Evolutionary conservation across 2,329 filamentous ascomycete genomes (phyloP), one percentile per base, ranked within the genome.

Genomic region (Zymoseptoria ardabiliae): DNA sequence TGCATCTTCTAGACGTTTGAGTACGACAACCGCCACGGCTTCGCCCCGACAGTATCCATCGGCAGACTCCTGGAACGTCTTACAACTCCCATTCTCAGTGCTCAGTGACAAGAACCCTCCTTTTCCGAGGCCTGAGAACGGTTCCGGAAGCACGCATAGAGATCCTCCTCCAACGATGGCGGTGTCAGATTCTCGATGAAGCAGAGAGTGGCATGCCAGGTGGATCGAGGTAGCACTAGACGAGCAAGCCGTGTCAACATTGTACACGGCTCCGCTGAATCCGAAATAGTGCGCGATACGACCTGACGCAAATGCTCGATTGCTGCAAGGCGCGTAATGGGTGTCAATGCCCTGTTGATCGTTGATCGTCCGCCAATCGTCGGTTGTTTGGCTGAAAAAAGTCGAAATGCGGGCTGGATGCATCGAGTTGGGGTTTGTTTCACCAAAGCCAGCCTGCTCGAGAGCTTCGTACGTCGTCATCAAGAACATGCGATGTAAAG

Each of bases 1-100:
- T 11, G 71, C 71, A 56, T 73, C 71, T 53, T 71, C 65, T 1
- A 72, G 61, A 13, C 71, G 58, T 58, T 74, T 74, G 22, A 72
- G 54, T 30, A 72, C 65, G 17, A 71, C 52, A 17, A 63, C 59
- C 3, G 61, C 69, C 7, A 69, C 55, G 19, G 58, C 68, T 25
- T 72, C 70, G 19, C 61, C 69, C 49, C 70, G 68, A 56, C 68
- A 72, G 56, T 70, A 71, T 5, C 69, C 70, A 61, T 71, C 68
- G 22, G 64, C 25, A 11, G 35, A 25, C 28, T 35, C 20, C 9
- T 66, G 60, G 2, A 58, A 61, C 2, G 50, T 57, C n/a, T 59
- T 19, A 17, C 62, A 49, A 7, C 22, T 23, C 22, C 22, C 22
- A 23, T 23, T 23, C 22, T 23, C 22, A 23, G 22, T 23, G 22